A percentile compares a stretch with the other conserved stretches of the same genome.
phyloP scores from a whole-genome alignment of 2,329 filamentous ascomycete species.

The Cercospora canescens region DNA sequence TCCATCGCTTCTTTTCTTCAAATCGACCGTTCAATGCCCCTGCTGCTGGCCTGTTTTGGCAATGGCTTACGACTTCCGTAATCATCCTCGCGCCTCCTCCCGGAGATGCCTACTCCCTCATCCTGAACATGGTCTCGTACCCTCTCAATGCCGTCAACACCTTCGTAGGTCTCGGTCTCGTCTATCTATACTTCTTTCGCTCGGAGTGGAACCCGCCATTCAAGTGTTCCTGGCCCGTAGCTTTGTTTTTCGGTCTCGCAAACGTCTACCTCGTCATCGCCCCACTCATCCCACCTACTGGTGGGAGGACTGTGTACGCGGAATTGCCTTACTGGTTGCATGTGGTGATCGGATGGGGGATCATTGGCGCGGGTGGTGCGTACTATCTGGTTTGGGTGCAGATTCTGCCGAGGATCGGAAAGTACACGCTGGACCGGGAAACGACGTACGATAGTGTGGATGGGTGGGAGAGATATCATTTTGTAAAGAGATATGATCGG shows the following conservation, averaged over 20 bases:
- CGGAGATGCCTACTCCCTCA: constrained; percentile 65
- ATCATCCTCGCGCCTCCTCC: constrained; percentile 62
- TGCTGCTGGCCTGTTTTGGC: constrained; percentile 54
- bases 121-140: constrained; percentile 70
- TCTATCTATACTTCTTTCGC: constrained; percentile 60
- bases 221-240: constrained; percentile 62
- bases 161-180: constrained; percentile 57
- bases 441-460: neutral
- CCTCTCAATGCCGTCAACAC: constrained; percentile 62
- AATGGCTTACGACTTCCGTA: constrained; percentile 58
- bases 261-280: constrained; percentile 41
- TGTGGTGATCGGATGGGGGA: constrained; percentile 44
- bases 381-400: constrained; percentile 11
- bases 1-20: constrained; percentile 61
- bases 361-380: constrained; percentile 23
- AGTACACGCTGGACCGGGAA: neutral
- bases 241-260: constrained; percentile 47
- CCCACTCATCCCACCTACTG: constrained; percentile 44
- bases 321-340: constrained; percentile 48
- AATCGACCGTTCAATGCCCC: constrained; percentile 65
- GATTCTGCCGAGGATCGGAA: constrained; percentile 6
- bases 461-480: neutral
- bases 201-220: constrained; percentile 64
- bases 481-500: neutral
- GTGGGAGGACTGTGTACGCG: constrained; percentile 40